Evolutionary conservation across 2,329 filamentous ascomycete species (phyloP).

Genomic region (Pyrenochaeta sp.): DNA sequence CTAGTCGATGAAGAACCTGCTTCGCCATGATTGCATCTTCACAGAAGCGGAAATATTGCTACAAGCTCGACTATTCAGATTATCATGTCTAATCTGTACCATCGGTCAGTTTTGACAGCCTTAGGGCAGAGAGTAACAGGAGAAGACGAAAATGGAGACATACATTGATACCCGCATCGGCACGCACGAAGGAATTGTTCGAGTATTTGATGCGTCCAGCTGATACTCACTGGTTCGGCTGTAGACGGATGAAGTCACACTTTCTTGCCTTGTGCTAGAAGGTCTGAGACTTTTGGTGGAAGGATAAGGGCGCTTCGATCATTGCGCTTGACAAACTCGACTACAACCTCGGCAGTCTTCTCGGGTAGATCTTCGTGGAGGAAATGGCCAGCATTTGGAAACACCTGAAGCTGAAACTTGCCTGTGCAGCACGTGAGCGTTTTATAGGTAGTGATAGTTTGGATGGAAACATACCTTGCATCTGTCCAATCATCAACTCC

Average conservation of each 20-base stretch:
- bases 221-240: background rate
- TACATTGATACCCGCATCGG: background rate
- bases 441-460: background rate
- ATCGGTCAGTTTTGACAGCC: background rate
- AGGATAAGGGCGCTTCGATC: constrained; percentile 85
- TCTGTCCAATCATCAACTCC: constrained; percentile 93
- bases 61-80: too few species aligned
- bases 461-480: constrained; percentile 76
- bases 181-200: background rate
- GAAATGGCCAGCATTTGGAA: constrained; percentile 95
- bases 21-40: constrained; percentile 24
- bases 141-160: background rate
- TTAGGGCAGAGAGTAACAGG: background rate
- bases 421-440: constrained; percentile 58
- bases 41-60: background rate
- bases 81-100: background rate
- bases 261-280: constrained; percentile 60
- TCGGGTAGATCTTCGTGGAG: constrained; percentile 94
- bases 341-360: constrained; percentile 83
- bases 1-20: constrained; percentile 22
- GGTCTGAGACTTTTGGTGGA: constrained; percentile 81
- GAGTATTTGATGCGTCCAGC: background rate
- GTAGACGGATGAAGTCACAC: constrained; percentile 44
- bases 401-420: constrained; percentile 94
- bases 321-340: constrained; percentile 92